These are phyloP conservation scores for Hypoxylon sp. DNA, from an alignment of 2,329 filamentous ascomycete species.

Conservation along the genomic window DNA sequence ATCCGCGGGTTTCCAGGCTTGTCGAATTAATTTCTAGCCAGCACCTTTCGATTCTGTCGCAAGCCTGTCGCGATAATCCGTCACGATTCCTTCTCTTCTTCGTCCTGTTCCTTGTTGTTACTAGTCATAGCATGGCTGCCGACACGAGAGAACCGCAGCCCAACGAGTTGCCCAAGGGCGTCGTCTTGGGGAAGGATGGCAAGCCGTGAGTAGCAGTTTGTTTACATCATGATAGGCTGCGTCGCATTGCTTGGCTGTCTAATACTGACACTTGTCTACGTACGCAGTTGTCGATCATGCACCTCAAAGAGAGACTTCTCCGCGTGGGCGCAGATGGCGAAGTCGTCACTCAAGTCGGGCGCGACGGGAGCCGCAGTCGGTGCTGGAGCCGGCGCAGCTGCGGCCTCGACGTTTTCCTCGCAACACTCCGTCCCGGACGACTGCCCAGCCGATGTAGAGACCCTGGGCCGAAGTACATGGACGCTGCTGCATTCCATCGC, in stretches of 20 bases:
- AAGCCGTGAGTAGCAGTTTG: constrained; percentile 77
- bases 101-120: constrained; percentile 10
- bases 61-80: constrained; percentile 28
- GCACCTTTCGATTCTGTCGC: constrained; percentile 39
- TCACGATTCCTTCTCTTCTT: constrained; percentile 18
- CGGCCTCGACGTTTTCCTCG: constrained; percentile 45
- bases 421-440: constrained; percentile 64
- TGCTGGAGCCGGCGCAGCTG: constrained; percentile 52
- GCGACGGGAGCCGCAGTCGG: constrained; percentile 50
- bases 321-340: constrained; percentile 68
- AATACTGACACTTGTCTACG: constrained; percentile 22
- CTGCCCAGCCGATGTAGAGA: constrained; percentile 91
- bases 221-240: neutral
- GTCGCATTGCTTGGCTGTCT: neutral
- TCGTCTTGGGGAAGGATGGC: constrained; percentile 82
- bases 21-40: constrained; percentile 21
- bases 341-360: constrained; percentile 56
- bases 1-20: constrained; percentile 35
- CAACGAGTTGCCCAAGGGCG: constrained; percentile 71
- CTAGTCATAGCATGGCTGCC: constrained; percentile 53
- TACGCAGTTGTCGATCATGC: constrained; percentile 75
- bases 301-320: constrained; percentile 73
- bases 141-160: constrained; percentile 52
- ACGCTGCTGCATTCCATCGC: constrained; percentile 93
- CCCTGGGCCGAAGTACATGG: constrained; percentile 89